phyloP scores from a whole-genome alignment of 169 alveolate species.

The Babesia bigemina region DNA sequence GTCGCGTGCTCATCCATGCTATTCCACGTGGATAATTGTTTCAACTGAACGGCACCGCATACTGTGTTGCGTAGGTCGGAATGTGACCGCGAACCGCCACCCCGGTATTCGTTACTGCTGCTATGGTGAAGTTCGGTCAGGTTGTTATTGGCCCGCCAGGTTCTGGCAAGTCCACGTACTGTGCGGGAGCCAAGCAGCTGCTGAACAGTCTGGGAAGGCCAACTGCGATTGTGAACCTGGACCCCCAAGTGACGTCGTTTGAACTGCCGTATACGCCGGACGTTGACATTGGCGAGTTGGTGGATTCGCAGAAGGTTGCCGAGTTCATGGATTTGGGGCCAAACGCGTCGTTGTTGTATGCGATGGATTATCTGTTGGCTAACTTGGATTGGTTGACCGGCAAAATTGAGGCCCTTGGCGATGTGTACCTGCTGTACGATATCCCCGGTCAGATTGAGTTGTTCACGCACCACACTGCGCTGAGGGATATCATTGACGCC shows the following conservation, averaged over 20 bases:
- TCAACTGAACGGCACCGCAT: too few species aligned
- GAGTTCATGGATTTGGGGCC: conserved; percentile 90
- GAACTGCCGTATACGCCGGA: conserved; percentile 85
- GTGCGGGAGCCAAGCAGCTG: conserved; percentile 88
- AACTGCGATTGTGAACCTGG: conserved; percentile 85
- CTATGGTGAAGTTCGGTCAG: conserved; percentile 84
- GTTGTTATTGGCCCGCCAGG: conserved; percentile 95
- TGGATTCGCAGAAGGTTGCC: conserved; percentile 87
- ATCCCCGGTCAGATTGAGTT: conserved; percentile 97
- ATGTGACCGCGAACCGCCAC: too few species aligned
- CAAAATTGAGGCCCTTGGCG: conserved; percentile 65
- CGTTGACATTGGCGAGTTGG: conserved; percentile 89
- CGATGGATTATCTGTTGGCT: conserved; percentile 90
- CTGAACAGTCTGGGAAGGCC: conserved; percentile 78
- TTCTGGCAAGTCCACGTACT: conserved; percentile 92
- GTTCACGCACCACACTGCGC: conserved; percentile 91
- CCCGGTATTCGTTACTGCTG: too few species aligned
- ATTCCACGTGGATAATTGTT: too few species aligned
- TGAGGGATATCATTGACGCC: conserved; percentile 79
- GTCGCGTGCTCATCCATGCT: too few species aligned
- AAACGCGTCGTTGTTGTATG: conserved; percentile 92
- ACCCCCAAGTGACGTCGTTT: conserved; percentile 87
- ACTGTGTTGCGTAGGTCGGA: too few species aligned
- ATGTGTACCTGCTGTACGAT: conserved; percentile 90
- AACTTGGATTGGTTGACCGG: conserved; percentile 91